Percentiles rank a stretch among this genome's conserved stretches.
These are phyloP conservation scores for Aspergillus calidoustus DNA, from an alignment of 2,329 filamentous ascomycete genomes.

Conservation along the genomic window DNA sequence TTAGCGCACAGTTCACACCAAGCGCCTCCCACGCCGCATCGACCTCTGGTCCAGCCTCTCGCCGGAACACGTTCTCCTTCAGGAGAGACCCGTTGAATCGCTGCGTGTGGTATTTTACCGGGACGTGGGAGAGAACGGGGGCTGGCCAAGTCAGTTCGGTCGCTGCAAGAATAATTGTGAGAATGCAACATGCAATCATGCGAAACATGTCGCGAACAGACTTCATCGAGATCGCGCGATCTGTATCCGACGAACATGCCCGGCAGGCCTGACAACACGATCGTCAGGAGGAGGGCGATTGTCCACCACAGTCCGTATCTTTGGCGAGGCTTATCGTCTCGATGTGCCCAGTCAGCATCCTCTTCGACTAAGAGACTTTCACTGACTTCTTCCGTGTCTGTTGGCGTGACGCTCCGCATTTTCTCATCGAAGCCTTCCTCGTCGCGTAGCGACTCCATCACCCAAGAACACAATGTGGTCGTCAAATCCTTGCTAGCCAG, in stretches of 20 bases:
- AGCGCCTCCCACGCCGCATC: constrained; percentile 62
- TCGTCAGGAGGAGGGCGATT: constrained; percentile 19
- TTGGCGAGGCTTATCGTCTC: neutral
- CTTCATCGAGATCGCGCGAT: constrained; percentile 23
- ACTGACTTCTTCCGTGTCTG: neutral
- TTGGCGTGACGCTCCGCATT: neutral
- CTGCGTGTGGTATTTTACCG: constrained; percentile 47
- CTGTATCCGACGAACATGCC: constrained; percentile 22
- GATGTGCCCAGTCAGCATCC: neutral
- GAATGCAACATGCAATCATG: constrained; percentile 27
- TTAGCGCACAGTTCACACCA: constrained; percentile 56
- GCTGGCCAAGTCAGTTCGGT: constrained; percentile 24
- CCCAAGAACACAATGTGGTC: neutral
- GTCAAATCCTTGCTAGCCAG: neutral
- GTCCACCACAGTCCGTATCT: constrained; percentile 8
- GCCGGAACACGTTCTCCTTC: constrained; percentile 59
- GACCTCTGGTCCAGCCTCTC: constrained; percentile 56
- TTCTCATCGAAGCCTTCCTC: constrained; percentile 6
- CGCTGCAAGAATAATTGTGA: neutral
- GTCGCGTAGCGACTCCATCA: neutral
- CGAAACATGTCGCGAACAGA: constrained; percentile 30
- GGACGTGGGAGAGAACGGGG: constrained; percentile 46
- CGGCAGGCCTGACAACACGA: constrained; percentile 27
- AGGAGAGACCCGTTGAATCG: constrained; percentile 63
- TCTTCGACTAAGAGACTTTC: constrained; percentile 15